Base-by-base conservation (phyloP, 1,139 yeast species). In the Lodderomyces parapsilosis region DNA sequence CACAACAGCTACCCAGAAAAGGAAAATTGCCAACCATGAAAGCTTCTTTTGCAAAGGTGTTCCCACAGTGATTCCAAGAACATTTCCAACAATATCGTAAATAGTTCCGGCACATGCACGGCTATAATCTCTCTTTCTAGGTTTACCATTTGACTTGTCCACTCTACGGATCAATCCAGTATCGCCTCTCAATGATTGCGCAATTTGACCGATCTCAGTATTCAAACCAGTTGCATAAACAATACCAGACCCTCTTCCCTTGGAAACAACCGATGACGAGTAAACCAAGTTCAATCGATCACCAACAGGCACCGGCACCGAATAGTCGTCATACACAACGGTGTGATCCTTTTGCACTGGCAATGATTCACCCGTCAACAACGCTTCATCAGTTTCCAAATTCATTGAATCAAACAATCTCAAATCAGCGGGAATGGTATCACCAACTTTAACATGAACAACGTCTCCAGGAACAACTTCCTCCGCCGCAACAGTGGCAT, bases 141-240 rank as follows among this genome's bases (percentile, higher is more conserved):
- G 60, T 22, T 46, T 43, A 25, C 54, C 58, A 17, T 54, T 53
- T 13, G 53, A 42, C 25, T 48, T 55, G 42, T 59, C 58, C n/a
- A 60, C 65, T 39, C 44, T 60, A 50, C 44, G 61, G 34, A 49
- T 47, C 18, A 49, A 20, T 10, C 40, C 31, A 13, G 48, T 47
- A 14, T 36, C 38, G 36, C 40, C 38, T 46, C 75, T 68, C 48
- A 86, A 71, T n/a, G 90, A 82, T 43, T 71, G 68, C 2, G 95
- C 94, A 60, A 86, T 86, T 51, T 76, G 74, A 46, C 95, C 95
- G 49, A 86, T 85, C 65, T 86, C 91, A 1, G 94, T 85, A 42
- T 71, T 54, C 59, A 86, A 71, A 14, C 90, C 94, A 20, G 91
- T 86, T 14, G 79, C 68, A 32, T 79, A 72, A 7, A 69, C 88